Base-by-base conservation (phyloP, 208 protist species). In the Naegleria fowleri region DNA sequence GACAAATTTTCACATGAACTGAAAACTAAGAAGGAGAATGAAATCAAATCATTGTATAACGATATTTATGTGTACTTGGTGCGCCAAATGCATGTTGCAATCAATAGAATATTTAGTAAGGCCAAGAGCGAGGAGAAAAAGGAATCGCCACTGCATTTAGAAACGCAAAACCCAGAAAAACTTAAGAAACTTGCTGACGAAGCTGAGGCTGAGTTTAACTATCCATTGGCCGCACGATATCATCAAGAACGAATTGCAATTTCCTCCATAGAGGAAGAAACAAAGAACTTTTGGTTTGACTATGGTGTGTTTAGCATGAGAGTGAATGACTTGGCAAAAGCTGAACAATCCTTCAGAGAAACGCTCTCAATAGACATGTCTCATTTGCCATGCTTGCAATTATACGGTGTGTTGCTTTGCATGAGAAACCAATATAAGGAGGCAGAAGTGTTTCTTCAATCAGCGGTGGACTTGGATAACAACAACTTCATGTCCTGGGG, bases 301-400 rank as follows among this genome's bases (percentile, higher is more conserved):
- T 95, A 95, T 75, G 96, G 93, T 5, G 83, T 92, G 84, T 96
- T 96, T 92, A 97, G 95, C 94, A 90, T 95, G 36, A 94, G 96
- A 87, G 91, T 91, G n/a, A 94, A 94, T n/a, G 94, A 96, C 52
- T 86, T 94, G n/a, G 91, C 93, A 55, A 96, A 95, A 91, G 96
- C 96, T 33, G 96, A 98, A 94, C 95, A 97, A 92, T 95, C 94
- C 90, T 97, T 97, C 85, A 95, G 96, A 75, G 96, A 98, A 90
- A 96, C 96, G 40, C 93, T 98, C 89, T 93, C 96, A 33, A 93
- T 93, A 92, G 93, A 96, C 86, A 93, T 95, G 40, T 33, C 29
- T 5, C 92, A 95, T 91, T 91, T 95, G n/a, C 90, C 90, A 43
- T 93, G 93, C 40, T 93, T 98, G 88, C 89, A 96, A 55, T 94